Conservation (phyloP, 2,329 filamentous ascomycete genomes). For the Byssochlamys sp. region DNA sequence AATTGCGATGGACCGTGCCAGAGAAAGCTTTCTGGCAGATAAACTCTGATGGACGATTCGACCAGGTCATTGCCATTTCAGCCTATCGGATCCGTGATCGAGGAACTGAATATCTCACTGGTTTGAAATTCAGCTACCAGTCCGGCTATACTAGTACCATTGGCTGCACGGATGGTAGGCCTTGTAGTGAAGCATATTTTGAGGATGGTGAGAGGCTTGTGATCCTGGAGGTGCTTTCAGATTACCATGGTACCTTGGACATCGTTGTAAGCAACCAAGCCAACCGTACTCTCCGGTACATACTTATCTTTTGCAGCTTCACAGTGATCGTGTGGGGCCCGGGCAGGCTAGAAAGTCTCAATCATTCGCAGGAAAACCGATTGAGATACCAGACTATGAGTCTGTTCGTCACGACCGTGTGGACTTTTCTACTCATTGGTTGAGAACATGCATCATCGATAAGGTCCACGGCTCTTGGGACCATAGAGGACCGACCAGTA, state of each 20-base stretch:
- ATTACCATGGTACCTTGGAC: not conserved
- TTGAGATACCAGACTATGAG: too few relatives aligned
- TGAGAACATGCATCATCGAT: not conserved
- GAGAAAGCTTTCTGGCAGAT: slow-evolving; percentile 2
- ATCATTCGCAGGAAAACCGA: too few relatives aligned
- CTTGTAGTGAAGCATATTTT: not conserved
- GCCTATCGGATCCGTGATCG: not conserved
- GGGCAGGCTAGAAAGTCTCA: too few relatives aligned
- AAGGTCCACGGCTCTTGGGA: not conserved
- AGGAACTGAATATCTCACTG: not conserved
- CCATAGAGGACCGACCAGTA: not conserved
- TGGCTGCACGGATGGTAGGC: not conserved
- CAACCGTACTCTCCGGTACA: too few relatives aligned
- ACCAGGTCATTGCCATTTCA: not conserved
- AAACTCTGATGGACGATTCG: not conserved
- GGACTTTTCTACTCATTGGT: not conserved
- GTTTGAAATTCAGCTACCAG: not conserved
- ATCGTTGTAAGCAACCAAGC: not conserved
- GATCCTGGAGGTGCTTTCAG: not conserved
- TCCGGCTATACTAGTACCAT: not conserved
- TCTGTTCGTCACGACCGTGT: not conserved
- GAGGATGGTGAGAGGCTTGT: not conserved
- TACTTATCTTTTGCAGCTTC: too few relatives aligned
- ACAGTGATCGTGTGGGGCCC: too few relatives aligned
- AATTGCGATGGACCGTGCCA: not conserved